A percentile compares a stretch with the other conserved stretches of the same genome.
Conservation (phyloP, 805 yeast genomes). For the Lachancea nothofagi region DNA sequence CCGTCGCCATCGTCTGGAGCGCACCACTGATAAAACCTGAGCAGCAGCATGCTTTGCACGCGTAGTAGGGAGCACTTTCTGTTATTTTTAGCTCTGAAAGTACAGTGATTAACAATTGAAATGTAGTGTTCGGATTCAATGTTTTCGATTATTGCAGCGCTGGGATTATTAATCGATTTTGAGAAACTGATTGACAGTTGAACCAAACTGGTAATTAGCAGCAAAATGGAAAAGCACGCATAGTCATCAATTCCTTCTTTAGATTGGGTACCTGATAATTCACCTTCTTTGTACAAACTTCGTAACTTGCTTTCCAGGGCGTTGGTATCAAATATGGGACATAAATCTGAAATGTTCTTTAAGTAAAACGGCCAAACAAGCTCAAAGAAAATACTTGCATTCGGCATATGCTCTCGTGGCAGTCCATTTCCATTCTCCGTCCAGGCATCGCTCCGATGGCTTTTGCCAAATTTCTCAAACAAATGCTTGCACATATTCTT, state of each 20-base stretch:
- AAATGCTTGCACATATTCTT: constrained; percentile 21
- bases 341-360: constrained; percentile 16
- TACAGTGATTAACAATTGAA: constrained; percentile 22
- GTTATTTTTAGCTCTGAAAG: constrained; percentile 22
- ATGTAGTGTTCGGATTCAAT: constrained; percentile 23
- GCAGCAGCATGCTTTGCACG: constrained; percentile 24
- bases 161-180: constrained; percentile 7
- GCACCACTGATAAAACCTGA: constrained; percentile 32
- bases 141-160: constrained; percentile 9
- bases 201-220: constrained; percentile 22
- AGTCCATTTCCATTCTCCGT: constrained; percentile 11
- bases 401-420: constrained; percentile 17
- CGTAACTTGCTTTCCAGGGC: background rate
- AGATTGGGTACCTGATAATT: background rate
- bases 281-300: background rate
- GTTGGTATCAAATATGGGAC: constrained; percentile 22
- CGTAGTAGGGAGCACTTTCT: constrained; percentile 29
- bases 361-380: constrained; percentile 23
- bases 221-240: constrained; percentile 20
- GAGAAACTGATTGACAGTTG: constrained; percentile 24
- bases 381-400: constrained; percentile 15
- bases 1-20: constrained; percentile 34
- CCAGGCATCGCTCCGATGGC: constrained; percentile 12
- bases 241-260: constrained; percentile 18
- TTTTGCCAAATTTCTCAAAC: constrained; percentile 26